Base-by-base conservation (phyloP, 2,329 filamentous ascomycete genomes). In the Botrytis byssoidea region DNA sequence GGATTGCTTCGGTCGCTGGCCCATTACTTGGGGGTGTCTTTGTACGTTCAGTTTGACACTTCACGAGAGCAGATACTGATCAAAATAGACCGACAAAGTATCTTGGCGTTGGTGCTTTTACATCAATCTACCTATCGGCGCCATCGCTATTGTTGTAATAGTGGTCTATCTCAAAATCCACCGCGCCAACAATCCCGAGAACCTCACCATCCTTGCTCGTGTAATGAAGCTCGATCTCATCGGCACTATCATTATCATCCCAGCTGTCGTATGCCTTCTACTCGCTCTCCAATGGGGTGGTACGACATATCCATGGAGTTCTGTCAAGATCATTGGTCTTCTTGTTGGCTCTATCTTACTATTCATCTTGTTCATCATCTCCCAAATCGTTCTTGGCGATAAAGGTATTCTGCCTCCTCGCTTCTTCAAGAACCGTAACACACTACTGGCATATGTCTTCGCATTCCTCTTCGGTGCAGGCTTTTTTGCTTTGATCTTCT, bases 161-260 rank as follows among this genome's bases (percentile, higher is more conserved):
- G 77, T 85, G 22, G 80, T 85, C 18, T 64, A 83, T 64, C 81
- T 88, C 5, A 81, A 85, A 59, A 84, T 85, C 22, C 77, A 84
- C 55, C 81, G 81, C 48, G 81, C 82, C 16, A 77, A 78, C 57
- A 78, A 78, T 64, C 75, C 77, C 5, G 73, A 78, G 8, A 76
- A 77, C 16, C 77, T 79, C 10, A 65, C 76, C 18, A 71, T 79
- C 25, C n/a, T 32, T 4, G 73, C 78, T 70, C 69, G 78, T 63
- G 69, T 80, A 60, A 72, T 76, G 42, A 79, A 81, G 22, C 74
- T 84, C 35, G 83, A 84, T 71, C 73, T 82, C 0, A 74, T 82
- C 44, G 83, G 83, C 25, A 81, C 81, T 3, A 71, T 77, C 0
- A 76, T 83, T 14, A 79, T 84, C 42, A 78, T 83, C 5, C 82